phyloP scores from a whole-genome alignment of 306 rosid species.

The Castanopsis chinensis region DNA sequence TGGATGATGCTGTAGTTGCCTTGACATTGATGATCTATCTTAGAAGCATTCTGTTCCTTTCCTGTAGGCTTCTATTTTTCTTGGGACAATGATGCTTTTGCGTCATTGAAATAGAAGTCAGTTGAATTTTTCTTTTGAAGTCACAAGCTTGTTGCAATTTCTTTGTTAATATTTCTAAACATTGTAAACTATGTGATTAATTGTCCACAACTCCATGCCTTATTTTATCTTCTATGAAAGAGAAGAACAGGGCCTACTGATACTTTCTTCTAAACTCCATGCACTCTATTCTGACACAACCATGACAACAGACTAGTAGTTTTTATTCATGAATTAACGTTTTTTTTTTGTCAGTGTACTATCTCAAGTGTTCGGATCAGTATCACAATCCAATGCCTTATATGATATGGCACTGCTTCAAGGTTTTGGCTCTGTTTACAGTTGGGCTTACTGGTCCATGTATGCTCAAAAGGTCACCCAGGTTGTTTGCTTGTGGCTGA shows the following conservation, averaged over 20 bases:
- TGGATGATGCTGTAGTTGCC: not conserved
- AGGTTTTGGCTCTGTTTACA: not conserved
- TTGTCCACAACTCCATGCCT: not conserved
- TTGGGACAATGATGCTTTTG: not conserved
- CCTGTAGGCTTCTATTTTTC: not conserved
- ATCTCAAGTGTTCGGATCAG: not conserved
- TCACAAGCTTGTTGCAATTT: slow-evolving; percentile 2
- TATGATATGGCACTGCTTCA: not conserved
- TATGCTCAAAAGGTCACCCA: not conserved
- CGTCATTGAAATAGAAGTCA: not conserved
- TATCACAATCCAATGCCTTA: not conserved
- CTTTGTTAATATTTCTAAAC: not conserved
- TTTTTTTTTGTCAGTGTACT: not conserved
- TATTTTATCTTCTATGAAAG: not conserved
- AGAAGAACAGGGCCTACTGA: not conserved
- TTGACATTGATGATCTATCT: not conserved
- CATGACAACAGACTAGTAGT: too few species aligned
- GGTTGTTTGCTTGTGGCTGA: not conserved
- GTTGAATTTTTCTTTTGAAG: not conserved
- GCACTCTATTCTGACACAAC: too few species aligned
- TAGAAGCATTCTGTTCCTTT: not conserved
- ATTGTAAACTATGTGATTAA: slow-evolving; percentile 5
- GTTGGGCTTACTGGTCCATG: not conserved
- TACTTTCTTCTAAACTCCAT: not conserved
- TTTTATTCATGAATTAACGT: too few species aligned